Evolutionary conservation across 2,329 filamentous ascomycete species (phyloP), one percentile per base, ranked within the genome.

Genomic region (Spiromastix sp.): DNA sequence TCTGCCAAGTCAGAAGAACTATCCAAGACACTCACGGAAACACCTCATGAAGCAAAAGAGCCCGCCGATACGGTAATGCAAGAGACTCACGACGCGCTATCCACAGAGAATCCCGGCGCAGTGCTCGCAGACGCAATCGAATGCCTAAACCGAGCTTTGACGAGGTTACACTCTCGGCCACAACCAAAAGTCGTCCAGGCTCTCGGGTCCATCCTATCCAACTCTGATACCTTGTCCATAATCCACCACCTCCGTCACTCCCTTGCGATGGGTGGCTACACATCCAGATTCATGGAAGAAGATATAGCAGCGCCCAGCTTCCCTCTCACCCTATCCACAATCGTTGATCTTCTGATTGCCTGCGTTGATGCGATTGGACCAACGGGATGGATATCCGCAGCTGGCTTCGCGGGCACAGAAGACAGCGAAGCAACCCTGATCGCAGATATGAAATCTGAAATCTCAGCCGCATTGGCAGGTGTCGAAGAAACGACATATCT

Each of bases 291-390:
- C 50, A 58, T 53, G 34, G 59, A 61, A 46, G 51, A 56, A 34
- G 52, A 56, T 1, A 58, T 59, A 21, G 50, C 52, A 13, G 52
- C 59, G 4, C 50, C 60, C 32, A 47, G 51, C 10, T 48, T 53
- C 30, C 32, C 52, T 2, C 56, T 65, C 27, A 47, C 52, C 15
- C 55, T 66, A 13, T 40, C 55, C 32, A 55, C 54, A 9, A 63
- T 64, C 31, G 48, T 59, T 26, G 55, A 59, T 39, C 44, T 64
- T 15, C 49, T 69, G 20, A 65, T 57, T 39, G 59, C 57, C 38
- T 59, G 62, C 21, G 54, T 69, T 26, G 66, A 69, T 44, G 61
- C 61, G 29, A 55, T 68, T 19, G 65, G 66, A 4, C 63, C 65
- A 2, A 61, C 61, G 3, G 65, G 64, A 29, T 66, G 63, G 63